Percentiles rank a stretch among this genome's conserved stretches.
Conservation (phyloP, 768 basidiomycete species). For the Albatrellus ellisii region DNA sequence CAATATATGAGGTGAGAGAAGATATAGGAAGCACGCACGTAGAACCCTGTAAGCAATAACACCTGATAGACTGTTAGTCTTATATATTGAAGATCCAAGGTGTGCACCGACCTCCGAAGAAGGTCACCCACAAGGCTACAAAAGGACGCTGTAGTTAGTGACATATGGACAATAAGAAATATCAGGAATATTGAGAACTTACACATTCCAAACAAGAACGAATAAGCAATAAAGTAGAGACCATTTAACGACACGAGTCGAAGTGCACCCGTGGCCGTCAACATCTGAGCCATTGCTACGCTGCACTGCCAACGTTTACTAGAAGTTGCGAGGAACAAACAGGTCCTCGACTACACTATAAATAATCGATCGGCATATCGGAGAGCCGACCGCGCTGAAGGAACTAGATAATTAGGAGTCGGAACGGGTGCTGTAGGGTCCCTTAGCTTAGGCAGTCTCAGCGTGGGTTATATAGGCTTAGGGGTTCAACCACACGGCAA, state of each 20-base stretch:
- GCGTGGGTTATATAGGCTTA: no score
- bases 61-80: slow-evolving; percentile 23
- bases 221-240: slow-evolving; percentile 42
- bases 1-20: neutral
- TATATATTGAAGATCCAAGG: neutral
- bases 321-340: no score
- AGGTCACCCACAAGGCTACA: slow-evolving; percentile 44
- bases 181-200: slow-evolving; percentile 14
- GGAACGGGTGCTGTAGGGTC: no score
- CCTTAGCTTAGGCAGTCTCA: no score
- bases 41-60: slow-evolving; percentile 47
- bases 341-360: no score
- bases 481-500: no score
- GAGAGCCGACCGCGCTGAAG: no score
- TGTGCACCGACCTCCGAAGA: slow-evolving; percentile 40
- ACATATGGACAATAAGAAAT: no score
- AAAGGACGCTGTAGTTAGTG: neutral
- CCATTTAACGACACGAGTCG: slow-evolving; percentile 20
- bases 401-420: no score
- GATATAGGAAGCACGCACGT: slow-evolving; percentile 27
- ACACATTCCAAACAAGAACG: slow-evolving; percentile 63
- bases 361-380: no score
- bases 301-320: no score
- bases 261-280: slow-evolving; percentile 10
- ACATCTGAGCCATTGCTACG: slow-evolving; percentile 13